Evolutionary conservation across 1,139 yeast genomes (phyloP).

Genomic region (Yamadazyma sp.): DNA sequence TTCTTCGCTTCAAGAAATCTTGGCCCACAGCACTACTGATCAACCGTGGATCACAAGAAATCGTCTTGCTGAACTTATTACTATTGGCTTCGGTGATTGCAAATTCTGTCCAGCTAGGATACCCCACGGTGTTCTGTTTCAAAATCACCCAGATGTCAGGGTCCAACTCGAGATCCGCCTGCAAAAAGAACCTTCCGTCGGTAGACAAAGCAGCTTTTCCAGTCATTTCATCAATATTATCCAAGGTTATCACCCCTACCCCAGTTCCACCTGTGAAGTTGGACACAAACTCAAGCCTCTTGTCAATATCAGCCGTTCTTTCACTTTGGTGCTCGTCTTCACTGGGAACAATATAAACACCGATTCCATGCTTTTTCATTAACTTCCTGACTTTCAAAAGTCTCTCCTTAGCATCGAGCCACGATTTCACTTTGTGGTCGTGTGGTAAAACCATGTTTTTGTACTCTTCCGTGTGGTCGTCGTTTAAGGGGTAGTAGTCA

Average conservation of each 20-base stretch:
- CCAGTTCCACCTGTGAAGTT: slow-evolving; percentile 97
- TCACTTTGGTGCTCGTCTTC: slow-evolving; percentile 96
- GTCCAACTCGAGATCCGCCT: slow-evolving; percentile 85
- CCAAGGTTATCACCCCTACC: slow-evolving; percentile 80
- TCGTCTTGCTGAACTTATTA: slow-evolving; percentile 6
- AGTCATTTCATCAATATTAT: slow-evolving; percentile 40
- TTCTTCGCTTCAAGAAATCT: slow-evolving; percentile 41
- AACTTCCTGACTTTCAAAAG: slow-evolving; percentile 36
- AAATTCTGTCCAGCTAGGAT: slow-evolving; percentile 90
- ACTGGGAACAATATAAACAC: slow-evolving; percentile 83
- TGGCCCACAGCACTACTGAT: slow-evolving; percentile 35
- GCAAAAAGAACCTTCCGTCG: slow-evolving; percentile 92
- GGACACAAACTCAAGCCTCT: slow-evolving; percentile 79
- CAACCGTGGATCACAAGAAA: slow-evolving; percentile 40
- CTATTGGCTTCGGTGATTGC: slow-evolving; percentile 63
- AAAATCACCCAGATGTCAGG: slow-evolving; percentile 76
- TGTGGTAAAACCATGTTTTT: neutral
- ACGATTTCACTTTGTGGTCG: neutral
- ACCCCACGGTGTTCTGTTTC: slow-evolving; percentile 75
- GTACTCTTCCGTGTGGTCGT: neutral
- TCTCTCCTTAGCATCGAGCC: neutral
- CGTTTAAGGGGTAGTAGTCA: no score
- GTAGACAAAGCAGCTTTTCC: slow-evolving; percentile 82
- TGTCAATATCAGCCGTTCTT: slow-evolving; percentile 77
- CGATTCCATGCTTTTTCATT: slow-evolving; percentile 66